These are phyloP conservation scores for Batkoa obscura DNA, from an alignment of 371 early-diverging fungal genomes.

Conservation along the genomic window DNA sequence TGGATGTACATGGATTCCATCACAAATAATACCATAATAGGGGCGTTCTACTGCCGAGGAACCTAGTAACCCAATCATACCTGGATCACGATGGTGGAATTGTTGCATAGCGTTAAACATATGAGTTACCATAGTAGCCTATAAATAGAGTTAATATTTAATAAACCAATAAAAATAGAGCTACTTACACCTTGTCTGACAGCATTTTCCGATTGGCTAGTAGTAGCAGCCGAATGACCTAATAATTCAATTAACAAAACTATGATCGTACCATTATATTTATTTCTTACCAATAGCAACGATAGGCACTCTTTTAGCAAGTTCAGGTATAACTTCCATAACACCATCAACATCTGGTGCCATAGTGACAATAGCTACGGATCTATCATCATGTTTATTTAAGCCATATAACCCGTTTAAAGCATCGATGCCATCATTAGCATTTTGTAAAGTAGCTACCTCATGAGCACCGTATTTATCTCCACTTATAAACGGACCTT, in stretches of 20 bases:
- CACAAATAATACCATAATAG: constrained; percentile 60
- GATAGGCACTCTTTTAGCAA: constrained; percentile 40
- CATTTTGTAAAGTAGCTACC: constrained; percentile 34
- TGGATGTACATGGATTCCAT: constrained; percentile 61
- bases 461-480: constrained; percentile 67
- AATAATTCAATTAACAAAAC: neutral
- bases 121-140: constrained; percentile 40
- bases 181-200: constrained; percentile 38
- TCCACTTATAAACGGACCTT: constrained; percentile 64
- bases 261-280: neutral
- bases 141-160: neutral
- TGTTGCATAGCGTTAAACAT: constrained; percentile 70
- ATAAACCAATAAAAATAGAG: constrained; percentile 1
- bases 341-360: constrained; percentile 70
- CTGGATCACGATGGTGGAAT: constrained; percentile 68
- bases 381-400: constrained; percentile 20
- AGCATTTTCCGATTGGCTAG: constrained; percentile 48
- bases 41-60: constrained; percentile 34
- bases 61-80: constrained; percentile 51
- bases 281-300: constrained; percentile 32
- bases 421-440: constrained; percentile 41
- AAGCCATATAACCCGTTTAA: constrained; percentile 54
- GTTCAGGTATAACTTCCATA: constrained; percentile 40
- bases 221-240: constrained; percentile 51
- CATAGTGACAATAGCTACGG: constrained; percentile 51